These are phyloP conservation scores for Citropsis articulata DNA, from an alignment of 345 rosid genomes.

Conservation along the genomic window DNA sequence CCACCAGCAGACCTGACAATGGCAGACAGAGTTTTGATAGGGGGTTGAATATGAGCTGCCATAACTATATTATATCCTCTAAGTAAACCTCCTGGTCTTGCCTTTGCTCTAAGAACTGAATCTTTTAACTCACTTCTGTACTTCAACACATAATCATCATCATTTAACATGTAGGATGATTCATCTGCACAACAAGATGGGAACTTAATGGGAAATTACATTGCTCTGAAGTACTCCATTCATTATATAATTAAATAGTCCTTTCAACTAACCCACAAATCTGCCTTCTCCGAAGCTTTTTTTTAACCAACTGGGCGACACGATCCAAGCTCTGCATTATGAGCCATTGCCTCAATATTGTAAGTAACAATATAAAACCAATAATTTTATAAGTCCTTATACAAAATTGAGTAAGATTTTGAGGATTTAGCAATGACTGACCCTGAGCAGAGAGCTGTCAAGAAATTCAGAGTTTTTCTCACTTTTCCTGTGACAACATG, in stretches of 20 bases:
- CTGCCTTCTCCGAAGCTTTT: slow-evolving; percentile 52
- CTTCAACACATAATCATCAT: slow-evolving; percentile 54
- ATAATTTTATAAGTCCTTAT: neutral
- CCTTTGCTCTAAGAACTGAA: slow-evolving; percentile 60
- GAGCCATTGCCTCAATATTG: slow-evolving; percentile 8
- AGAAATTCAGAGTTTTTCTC: slow-evolving; percentile 68
- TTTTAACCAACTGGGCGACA: slow-evolving; percentile 74
- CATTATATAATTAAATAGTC: neutral
- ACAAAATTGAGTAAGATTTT: neutral
- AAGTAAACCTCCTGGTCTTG: slow-evolving; percentile 52
- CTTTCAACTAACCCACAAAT: slow-evolving; percentile 65
- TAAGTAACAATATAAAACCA: neutral
- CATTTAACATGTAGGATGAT: slow-evolving; percentile 40
- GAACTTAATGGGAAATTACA: slow-evolving; percentile 11
- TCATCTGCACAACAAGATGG: slow-evolving; percentile 46
- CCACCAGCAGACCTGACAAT: slow-evolving; percentile 71
- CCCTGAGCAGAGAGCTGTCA: slow-evolving; percentile 86
- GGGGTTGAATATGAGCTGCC: slow-evolving; percentile 49
- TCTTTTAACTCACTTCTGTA: slow-evolving; percentile 52
- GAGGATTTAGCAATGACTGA: slow-evolving; percentile 28
- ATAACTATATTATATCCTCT: slow-evolving; percentile 59
- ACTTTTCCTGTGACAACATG: slow-evolving; percentile 76
- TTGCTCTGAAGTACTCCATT: neutral
- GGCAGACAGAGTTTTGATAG: slow-evolving; percentile 42
- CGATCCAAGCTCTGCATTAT: slow-evolving; percentile 75